These are phyloP conservation scores for Tetracladium marchalianum DNA, from an alignment of 495 filamentous ascomycete genomes.

Conservation along the genomic window DNA sequence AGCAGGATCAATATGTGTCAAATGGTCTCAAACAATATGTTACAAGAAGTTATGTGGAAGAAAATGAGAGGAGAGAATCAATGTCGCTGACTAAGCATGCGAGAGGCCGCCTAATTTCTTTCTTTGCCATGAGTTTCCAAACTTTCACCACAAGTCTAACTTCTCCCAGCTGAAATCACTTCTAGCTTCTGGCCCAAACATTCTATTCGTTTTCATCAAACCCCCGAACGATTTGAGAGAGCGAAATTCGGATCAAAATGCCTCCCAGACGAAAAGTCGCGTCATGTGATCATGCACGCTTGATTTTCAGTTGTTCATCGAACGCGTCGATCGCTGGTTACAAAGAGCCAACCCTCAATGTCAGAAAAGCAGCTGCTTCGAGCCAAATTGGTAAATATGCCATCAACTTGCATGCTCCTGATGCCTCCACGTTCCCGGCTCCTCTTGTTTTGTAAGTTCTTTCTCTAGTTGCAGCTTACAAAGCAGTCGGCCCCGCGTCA, in stretches of 20 bases:
- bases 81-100: no score
- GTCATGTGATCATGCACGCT: not conserved
- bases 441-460: constrained; percentile 38
- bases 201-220: not conserved
- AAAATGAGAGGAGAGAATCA: no score
- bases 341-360: not conserved
- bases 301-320: not conserved
- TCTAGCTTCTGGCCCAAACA: no score
- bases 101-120: no score
- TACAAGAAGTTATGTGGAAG: no score
- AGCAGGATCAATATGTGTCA: no score
- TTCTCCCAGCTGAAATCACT: no score
- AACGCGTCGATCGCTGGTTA: constrained; percentile 1
- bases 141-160: no score
- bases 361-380: constrained; percentile 8
- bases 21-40: no score
- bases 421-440: constrained; percentile 38
- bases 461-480: no score
- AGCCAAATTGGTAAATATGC: not conserved
- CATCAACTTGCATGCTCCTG: not conserved
- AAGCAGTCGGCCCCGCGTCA: no score
- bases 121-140: no score
- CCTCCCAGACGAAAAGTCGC: not conserved
- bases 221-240: constrained; percentile 3
- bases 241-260: not conserved